Evolutionary conservation across 441 rosid genomes (phyloP).

Genomic region (Jatropha podagrica): DNA sequence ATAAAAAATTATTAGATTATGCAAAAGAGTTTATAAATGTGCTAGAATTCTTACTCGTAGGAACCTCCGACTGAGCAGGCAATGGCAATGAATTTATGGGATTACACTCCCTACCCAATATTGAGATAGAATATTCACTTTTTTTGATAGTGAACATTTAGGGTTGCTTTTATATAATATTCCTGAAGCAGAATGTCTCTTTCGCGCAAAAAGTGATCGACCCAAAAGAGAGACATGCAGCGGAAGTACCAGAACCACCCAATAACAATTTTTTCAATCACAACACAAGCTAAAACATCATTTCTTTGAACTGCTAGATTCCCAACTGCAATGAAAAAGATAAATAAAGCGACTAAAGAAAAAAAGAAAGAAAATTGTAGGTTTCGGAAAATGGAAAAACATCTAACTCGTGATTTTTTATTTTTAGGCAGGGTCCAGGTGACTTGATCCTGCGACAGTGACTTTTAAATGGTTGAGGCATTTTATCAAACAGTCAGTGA

Average conservation of each 20-base stretch:
- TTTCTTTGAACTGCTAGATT: neutral
- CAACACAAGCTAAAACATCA: neutral
- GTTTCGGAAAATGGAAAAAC: neutral
- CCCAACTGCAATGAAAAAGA: neutral
- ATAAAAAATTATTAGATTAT: neutral
- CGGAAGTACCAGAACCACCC: neutral
- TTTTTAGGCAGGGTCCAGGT: neutral
- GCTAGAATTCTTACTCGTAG: slow-evolving; percentile 7
- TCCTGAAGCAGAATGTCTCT: slow-evolving; percentile 21
- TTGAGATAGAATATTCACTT: neutral
- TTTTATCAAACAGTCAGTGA: slow-evolving; percentile 5
- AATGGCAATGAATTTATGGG: neutral
- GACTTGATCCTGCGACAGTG: too few relatives aligned
- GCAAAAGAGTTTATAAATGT: neutral
- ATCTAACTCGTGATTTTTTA: neutral
- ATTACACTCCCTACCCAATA: neutral
- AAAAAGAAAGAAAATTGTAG: neutral
- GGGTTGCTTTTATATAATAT: slow-evolving; percentile 19
- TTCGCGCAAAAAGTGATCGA: slow-evolving; percentile 41
- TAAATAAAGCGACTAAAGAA: neutral
- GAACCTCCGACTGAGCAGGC: slow-evolving; percentile 6
- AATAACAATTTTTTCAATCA: neutral
- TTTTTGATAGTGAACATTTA: neutral
- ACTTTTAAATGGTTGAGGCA: neutral
- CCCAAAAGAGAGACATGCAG: slow-evolving; percentile 44